Conservation (phyloP, 1,284 basidiomycete genomes). For the Ustilago vetiveriae region DNA sequence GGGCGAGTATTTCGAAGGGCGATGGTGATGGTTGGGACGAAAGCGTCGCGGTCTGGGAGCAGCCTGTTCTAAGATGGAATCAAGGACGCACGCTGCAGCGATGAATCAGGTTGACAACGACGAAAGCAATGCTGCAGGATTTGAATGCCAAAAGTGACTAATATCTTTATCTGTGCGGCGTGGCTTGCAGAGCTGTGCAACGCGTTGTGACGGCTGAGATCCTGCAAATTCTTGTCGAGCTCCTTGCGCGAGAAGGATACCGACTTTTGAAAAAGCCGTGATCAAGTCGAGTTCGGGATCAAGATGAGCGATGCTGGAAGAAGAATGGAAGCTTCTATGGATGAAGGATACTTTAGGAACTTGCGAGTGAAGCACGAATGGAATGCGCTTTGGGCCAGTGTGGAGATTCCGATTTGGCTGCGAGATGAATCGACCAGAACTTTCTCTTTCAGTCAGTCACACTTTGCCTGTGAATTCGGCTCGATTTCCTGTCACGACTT, state of each 20-base stretch:
- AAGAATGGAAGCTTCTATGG: neutral
- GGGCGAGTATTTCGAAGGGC: too few species aligned
- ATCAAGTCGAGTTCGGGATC: too few species aligned
- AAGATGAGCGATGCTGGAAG: too few species aligned
- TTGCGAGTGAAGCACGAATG: too few species aligned
- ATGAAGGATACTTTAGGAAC: neutral
- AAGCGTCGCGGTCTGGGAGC: neutral
- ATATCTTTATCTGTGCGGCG: conserved; percentile 1
- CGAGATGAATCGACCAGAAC: conserved; percentile 21
- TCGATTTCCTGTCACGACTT: too few species aligned
- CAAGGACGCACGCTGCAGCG: neutral
- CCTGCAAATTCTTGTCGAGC: too few species aligned
- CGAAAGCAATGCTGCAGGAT: neutral
- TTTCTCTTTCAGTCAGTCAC: conserved; percentile 6
- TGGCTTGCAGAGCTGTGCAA: conserved; percentile 6
- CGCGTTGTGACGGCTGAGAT: neutral
- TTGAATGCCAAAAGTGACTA: conserved; percentile 3
- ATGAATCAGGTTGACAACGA: conserved; percentile 4
- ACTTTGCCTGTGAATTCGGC: too few species aligned
- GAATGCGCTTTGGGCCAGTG: too few species aligned
- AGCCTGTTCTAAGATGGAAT: too few species aligned
- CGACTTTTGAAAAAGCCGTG: too few species aligned
- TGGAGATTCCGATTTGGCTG: conserved; percentile 12
- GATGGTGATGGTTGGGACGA: neutral
- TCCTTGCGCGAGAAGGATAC: too few species aligned